A percentile compares a stretch with the other conserved stretches of the same genome.
phyloP scores from a whole-genome alignment of 1,284 basidiomycete genomes.

The Macrocystidia cucumis region DNA sequence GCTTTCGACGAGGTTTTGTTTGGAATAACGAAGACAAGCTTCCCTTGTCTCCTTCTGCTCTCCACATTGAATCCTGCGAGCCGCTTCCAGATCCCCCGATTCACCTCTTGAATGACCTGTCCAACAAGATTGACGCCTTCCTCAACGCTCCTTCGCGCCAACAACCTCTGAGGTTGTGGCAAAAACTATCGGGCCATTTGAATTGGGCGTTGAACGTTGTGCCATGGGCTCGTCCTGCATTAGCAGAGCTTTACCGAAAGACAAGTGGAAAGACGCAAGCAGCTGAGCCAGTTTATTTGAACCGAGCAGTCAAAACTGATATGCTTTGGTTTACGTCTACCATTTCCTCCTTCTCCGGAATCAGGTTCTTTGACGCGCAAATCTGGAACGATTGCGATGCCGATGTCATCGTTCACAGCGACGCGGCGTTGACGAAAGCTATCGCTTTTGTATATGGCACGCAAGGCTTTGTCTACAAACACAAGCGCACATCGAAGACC shows the following conservation, averaged over 20 bases:
- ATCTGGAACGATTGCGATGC: slow-evolving; percentile 11
- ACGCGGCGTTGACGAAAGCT: slow-evolving; percentile 2
- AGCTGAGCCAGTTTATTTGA: slow-evolving; percentile 8
- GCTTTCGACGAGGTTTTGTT: slow-evolving; percentile 1
- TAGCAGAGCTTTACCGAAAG: slow-evolving; percentile 16
- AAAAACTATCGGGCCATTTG: neutral
- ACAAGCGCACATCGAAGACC: neutral
- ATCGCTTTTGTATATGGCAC: slow-evolving; percentile 3
- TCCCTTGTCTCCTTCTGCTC: neutral
- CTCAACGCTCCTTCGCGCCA: slow-evolving; percentile 6
- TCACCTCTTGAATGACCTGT: slow-evolving; percentile 3
- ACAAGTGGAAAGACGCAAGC: slow-evolving; percentile 12
- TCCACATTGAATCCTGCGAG: too few relatives aligned
- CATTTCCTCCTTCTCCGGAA: slow-evolving; percentile 9
- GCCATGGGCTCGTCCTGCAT: slow-evolving; percentile 14
- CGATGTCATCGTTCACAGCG: slow-evolving; percentile 5
- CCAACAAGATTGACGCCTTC: slow-evolving; percentile 4
- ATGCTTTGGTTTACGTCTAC: slow-evolving; percentile 10
- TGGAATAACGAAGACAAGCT: neutral
- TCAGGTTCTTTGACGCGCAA: slow-evolving; percentile 12
- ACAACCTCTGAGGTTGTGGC: neutral
- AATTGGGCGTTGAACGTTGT: slow-evolving; percentile 14
- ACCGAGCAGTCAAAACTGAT: slow-evolving; percentile 10
- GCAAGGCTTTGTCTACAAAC: slow-evolving; percentile 4
- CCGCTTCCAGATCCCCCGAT: slow-evolving; percentile 2